Evolutionary conservation across 768 basidiomycete species (phyloP).

Genomic region (Termitomyces sp.): DNA sequence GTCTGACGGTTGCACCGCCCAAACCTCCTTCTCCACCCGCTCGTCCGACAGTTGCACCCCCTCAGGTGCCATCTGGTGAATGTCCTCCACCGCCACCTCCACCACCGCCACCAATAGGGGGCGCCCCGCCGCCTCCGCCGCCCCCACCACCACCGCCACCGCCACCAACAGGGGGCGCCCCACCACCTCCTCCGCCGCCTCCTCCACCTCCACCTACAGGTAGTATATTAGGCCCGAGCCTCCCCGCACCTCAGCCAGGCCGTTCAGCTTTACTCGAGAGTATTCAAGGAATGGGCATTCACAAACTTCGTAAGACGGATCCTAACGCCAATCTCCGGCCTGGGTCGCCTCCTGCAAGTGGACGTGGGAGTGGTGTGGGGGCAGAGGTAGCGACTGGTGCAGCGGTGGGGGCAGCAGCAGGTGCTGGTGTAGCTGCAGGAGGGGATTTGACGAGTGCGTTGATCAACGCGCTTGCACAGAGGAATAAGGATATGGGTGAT

Average conservation of each 20-base stretch:
- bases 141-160: constrained; percentile 21
- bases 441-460: constrained; percentile 80
- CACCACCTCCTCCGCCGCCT: constrained; percentile 40
- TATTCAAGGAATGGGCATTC: constrained; percentile 10
- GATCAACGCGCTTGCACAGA: constrained; percentile 75
- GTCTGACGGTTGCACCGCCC: not conserved
- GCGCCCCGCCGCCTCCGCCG: constrained; percentile 30
- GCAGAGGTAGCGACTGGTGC: constrained; percentile 30
- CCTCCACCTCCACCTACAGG: constrained; percentile 27
- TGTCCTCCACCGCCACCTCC: constrained; percentile 21
- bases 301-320: constrained; percentile 12
- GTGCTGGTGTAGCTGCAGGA: constrained; percentile 43
- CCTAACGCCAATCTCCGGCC: not conserved
- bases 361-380: constrained; percentile 29
- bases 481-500: constrained; percentile 87
- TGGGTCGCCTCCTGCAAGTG: constrained; percentile 10
- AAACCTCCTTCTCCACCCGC: constrained; percentile 17
- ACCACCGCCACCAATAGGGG: constrained; percentile 20
- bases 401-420: constrained; percentile 32
- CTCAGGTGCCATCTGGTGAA: constrained; percentile 15
- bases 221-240: constrained; percentile 16
- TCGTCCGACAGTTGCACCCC: constrained; percentile 14
- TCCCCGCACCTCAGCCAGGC: constrained; percentile 54
- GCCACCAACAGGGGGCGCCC: constrained; percentile 21
- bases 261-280: constrained; percentile 28